Base-by-base conservation (phyloP, 2,329 filamentous ascomycete species). In the Aspergillus pseudotamarii region DNA sequence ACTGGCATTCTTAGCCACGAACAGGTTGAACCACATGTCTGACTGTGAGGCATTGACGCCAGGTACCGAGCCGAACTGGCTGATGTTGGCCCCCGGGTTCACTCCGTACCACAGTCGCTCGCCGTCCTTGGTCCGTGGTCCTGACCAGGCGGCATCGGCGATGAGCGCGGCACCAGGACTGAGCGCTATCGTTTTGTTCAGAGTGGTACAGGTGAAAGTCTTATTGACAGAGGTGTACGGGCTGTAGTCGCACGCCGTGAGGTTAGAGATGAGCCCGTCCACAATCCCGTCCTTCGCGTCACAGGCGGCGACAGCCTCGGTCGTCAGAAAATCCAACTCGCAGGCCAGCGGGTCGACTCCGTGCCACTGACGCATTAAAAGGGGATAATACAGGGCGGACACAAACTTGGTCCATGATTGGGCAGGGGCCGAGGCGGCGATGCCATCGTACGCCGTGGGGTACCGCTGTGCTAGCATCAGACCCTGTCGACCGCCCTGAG, bases 401-500 rank as follows among this genome's bases (percentile, higher is more conserved):
- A 61, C 54, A 3, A 78, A 59, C 63, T 68, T 23, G 65, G 66
- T 19, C 59, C 66, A 80, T 76, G 32, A 86, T 68, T 69, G 84
- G 80, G 57, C 74, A 72, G 73, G 80, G 81, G 80, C 83, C 4
- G 26, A 59, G 12, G 85, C 81, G 1, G 87, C 66, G 11, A 85
- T 80, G 19, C 86, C 86, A 66, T 88, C 84, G 60, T 87, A 88
- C 58, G 86, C 84, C 0, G 81, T 76, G 0, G 87, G 85, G 63
- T 82, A 87, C 4, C 74, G 67, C 66, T 89, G 82, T 0, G 84
- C 83, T 11, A 83, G 53, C 62, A 69, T 65, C 9, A 68, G 59
- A 1, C 66, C 70, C 32, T 72, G 69, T 10, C 71, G 61, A 11
- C 71, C 71, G 19, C 71, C 71, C 4, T 50, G 58, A 1, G 69